phyloP scores from a whole-genome alignment of 495 filamentous ascomycete species.

The Penicillium cosmopolitanum region DNA sequence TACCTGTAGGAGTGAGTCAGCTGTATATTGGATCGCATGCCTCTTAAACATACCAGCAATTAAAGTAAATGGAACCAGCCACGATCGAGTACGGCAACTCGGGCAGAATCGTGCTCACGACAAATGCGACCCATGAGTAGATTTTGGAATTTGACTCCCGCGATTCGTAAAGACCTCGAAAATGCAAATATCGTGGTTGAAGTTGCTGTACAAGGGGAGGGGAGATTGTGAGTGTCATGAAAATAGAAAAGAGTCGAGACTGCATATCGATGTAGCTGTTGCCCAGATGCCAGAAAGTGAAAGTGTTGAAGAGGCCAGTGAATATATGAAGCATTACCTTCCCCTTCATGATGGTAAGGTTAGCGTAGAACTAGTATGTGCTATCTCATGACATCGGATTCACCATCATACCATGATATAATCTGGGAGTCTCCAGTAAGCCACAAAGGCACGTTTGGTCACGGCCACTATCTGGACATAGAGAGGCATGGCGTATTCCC shows the following conservation, averaged over 20 bases:
- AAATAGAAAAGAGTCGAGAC: slow-evolving; percentile 68
- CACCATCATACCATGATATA: slow-evolving; percentile 52
- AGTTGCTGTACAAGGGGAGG: slow-evolving; percentile 65
- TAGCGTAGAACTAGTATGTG: not conserved
- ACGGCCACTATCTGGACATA: slow-evolving; percentile 52
- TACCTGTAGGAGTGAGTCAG: slow-evolving; percentile 27
- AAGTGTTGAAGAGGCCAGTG: slow-evolving; percentile 67
- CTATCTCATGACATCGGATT: not conserved
- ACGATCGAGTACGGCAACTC: slow-evolving; percentile 57
- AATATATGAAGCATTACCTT: slow-evolving; percentile 67
- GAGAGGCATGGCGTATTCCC: slow-evolving; percentile 66
- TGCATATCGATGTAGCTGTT: slow-evolving; percentile 64
- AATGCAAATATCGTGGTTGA: slow-evolving; percentile 52
- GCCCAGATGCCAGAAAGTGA: slow-evolving; percentile 66
- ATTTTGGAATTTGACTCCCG: slow-evolving; percentile 56
- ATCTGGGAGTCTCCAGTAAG: slow-evolving; percentile 63
- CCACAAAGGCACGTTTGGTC: slow-evolving; percentile 55
- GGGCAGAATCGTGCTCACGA: slow-evolving; percentile 49
- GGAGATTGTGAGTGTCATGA: slow-evolving; percentile 70
- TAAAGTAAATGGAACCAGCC: slow-evolving; percentile 56
- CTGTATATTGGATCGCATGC: not conserved
- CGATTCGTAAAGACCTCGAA: slow-evolving; percentile 49
- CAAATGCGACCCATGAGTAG: slow-evolving; percentile 57
- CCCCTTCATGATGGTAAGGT: slow-evolving; percentile 30
- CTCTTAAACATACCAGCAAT: slow-evolving; percentile 55